Conservation (phyloP, 306 rosid species). For the Begonia fuchsioides region DNA sequence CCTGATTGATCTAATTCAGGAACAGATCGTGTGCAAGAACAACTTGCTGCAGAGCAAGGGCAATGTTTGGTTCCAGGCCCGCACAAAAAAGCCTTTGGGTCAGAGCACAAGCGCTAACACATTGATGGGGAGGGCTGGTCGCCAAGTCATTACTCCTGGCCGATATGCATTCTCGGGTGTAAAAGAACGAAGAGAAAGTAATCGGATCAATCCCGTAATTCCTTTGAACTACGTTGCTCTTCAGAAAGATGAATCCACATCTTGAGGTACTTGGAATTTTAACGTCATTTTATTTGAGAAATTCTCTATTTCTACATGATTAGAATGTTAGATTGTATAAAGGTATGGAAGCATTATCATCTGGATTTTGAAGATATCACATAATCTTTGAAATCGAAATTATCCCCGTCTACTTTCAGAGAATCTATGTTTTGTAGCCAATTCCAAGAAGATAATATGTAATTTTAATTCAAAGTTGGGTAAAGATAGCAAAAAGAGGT, state of each 20-base stretch:
- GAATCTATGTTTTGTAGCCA: too few species aligned
- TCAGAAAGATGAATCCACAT: slow-evolving; percentile 46
- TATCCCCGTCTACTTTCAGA: too few species aligned
- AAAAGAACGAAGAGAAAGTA: slow-evolving; percentile 60
- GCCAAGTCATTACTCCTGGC: slow-evolving; percentile 31
- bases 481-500: not conserved
- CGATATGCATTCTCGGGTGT: slow-evolving; percentile 33
- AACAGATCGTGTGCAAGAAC: slow-evolving; percentile 67
- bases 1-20: slow-evolving; percentile 21
- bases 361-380: too few species aligned
- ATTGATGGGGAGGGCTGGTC: slow-evolving; percentile 54
- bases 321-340: too few species aligned
- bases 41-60: slow-evolving; percentile 52
- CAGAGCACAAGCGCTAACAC: slow-evolving; percentile 42
- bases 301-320: too few species aligned
- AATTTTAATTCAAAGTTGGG: not conserved
- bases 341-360: too few species aligned
- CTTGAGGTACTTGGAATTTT: slow-evolving; percentile 7
- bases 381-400: too few species aligned
- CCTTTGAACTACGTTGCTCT: slow-evolving; percentile 84
- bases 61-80: slow-evolving; percentile 61
- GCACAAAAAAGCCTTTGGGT: slow-evolving; percentile 57
- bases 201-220: slow-evolving; percentile 30
- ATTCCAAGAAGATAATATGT: too few species aligned
- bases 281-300: too few species aligned